Conservation (phyloP, 129 eudicot species). For the Ambrosia artemisiifolia region DNA sequence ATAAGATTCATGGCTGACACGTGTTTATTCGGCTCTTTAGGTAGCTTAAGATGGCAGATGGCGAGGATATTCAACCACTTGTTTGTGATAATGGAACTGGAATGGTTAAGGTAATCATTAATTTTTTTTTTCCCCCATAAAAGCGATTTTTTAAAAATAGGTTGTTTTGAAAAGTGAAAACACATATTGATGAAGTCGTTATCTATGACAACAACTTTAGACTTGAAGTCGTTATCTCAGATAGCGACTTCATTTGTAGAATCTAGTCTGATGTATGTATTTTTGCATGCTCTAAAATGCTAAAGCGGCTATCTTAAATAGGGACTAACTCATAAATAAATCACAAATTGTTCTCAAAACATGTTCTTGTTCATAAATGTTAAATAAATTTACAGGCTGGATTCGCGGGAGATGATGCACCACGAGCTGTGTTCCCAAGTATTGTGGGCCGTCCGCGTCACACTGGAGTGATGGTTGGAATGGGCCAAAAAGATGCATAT, state of each 20-base stretch:
- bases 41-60: conserved; percentile 15
- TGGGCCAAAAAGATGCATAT: conserved; percentile 15
- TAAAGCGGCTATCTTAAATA: too few relatives aligned
- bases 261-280: too few relatives aligned
- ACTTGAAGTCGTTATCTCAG: too few relatives aligned
- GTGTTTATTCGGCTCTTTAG: background rate
- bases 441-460: conserved; percentile 12
- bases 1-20: background rate
- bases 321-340: background rate
- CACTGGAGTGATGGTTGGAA: conserved; percentile 14
- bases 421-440: conserved; percentile 8
- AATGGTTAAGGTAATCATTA: conserved; percentile 14
- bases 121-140: background rate
- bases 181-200: too few relatives aligned
- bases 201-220: too few relatives aligned
- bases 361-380: background rate
- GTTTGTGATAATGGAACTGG: conserved; percentile 14
- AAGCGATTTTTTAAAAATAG: too few relatives aligned
- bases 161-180: too few relatives aligned
- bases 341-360: background rate
- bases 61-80: conserved; percentile 18
- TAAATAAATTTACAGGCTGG: conserved; percentile 12
- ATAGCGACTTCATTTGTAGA: too few relatives aligned
- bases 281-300: too few relatives aligned
- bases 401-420: conserved; percentile 13